A percentile compares a stretch with the other conserved stretches of the same genome.
Conservation (phyloP, 176 grass and related monocot genomes). For the Aegilops tauschii region DNA sequence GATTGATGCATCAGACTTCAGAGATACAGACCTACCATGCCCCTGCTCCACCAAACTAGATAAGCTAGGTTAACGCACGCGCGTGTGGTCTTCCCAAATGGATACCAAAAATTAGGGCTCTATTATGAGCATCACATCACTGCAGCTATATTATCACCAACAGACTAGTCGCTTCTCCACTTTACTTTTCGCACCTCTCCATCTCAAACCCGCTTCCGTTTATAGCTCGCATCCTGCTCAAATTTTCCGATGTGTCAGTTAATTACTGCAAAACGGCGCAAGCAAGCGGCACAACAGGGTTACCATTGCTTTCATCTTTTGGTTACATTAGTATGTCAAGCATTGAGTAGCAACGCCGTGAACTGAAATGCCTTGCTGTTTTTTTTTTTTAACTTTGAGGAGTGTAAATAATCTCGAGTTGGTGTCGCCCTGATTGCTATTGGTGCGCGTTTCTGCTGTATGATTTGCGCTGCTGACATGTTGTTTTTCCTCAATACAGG, state of each 20-base stretch:
- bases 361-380: neutral
- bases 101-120: neutral
- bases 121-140: too few species aligned
- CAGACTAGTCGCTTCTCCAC: neutral
- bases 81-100: too few species aligned
- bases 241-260: neutral
- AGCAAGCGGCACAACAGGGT: too few species aligned
- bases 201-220: neutral
- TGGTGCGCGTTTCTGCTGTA: neutral
- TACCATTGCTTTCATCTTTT: too few species aligned
- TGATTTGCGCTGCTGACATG: conserved; percentile 1
- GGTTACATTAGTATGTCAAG: too few species aligned
- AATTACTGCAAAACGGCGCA: too few species aligned
- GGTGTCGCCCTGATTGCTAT: neutral
- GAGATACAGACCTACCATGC: too few species aligned
- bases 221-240: neutral
- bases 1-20: too few species aligned
- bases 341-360: neutral
- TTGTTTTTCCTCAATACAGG: conserved; percentile 37
- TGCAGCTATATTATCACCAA: neutral
- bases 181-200: neutral
- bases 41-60: too few species aligned
- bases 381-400: neutral
- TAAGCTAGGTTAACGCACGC: too few species aligned
- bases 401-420: neutral